Base-by-base conservation (phyloP, 2,329 filamentous ascomycete genomes). In the Blastomyces silverae region DNA sequence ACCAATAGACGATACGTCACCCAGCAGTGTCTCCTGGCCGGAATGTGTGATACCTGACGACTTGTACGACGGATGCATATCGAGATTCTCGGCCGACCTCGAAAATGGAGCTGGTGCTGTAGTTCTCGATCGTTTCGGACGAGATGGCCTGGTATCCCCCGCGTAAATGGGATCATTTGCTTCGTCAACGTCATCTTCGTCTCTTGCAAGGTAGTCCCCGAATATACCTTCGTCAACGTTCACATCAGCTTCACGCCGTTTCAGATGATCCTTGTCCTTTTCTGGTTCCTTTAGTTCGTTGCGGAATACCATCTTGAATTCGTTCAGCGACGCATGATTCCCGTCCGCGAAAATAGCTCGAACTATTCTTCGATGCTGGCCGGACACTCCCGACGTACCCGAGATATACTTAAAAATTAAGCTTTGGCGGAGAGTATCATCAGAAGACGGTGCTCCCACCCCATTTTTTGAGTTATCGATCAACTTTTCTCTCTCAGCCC, bases 331-430 rank as follows among this genome's bases (percentile, higher is more conserved):
- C 20, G 65, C 67, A 15, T 70, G 65, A 46, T 71, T 70, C 10
- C 79, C 80, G 68, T 81, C 76, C 4, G 80, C 79, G 68, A 82
- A 82, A 53, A 82, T 76, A 25, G 80, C 77, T 25, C 79, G 72
- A 13, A 82, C 57, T 28, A 82, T 79, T 52, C 79, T 74, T 62
- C 79, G 73, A 31, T 76, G 71, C 28, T 71, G 73, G 8, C 77
- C 76, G 48, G 72, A 73, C 11, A 72, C 70, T 22, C 70, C 69
- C 11, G 67, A 69, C 6, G 70, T 71, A 0, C 71, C 69, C 4
- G 69, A 68, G n/a, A 81, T 75, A 64, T 80, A 82, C 60, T 73
- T 75, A 66, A 75, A 75, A 11, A 82, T 74, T 64, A 82, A 66
- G 61, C 79, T 81, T 15, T 76, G 72, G 48, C 75, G 66, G 22